Evolutionary conservation across 2,329 filamentous ascomycete genomes (phyloP), one percentile per base, ranked within the genome.

Genomic region (Delphinella strobiligena): DNA sequence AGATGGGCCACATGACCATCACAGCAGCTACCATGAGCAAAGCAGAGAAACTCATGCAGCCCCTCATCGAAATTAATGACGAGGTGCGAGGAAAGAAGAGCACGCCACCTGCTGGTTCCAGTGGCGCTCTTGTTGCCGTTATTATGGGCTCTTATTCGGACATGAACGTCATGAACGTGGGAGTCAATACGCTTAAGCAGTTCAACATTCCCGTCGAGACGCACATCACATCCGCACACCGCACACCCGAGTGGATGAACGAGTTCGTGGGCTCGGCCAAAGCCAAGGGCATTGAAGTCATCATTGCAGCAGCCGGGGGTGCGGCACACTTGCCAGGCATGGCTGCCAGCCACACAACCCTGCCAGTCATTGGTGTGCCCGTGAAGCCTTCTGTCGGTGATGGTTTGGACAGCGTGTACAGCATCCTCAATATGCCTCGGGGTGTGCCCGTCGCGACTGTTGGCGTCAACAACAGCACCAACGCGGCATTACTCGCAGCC

Each of bases 1-100:
- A 96, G 62, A 96, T 96, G 66, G 89, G 89, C 9, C 91, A 98
- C 59, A 76, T 98, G 49, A 96, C 88, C 1, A 64, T 93, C 29
- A 82, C 83, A 2, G 78, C 78, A 1, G 68, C 73, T 10, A 77
- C 74, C 0, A 76, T 88, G 54, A 64, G 72, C 29, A 71, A 79
- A 51, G 77, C 81, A n/a, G 75, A 82, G 55, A 66, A 71, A 12
- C 71, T 79, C 11, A 74, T 81, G 29, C 75, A 81, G 37, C 78
- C 78, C 2, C 71, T 95, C 16, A 75, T 93, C 43, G 64, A 78
- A 33, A 63, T 73, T 37, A 73, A 76, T 17, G 73, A 82, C 50
- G 59, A 56, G 29, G 59, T 61, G 24, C 40, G 72, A 34, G 62
- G 64, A n/a, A 71, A 72, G 42, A 65, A 74, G 31, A 58, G 55